phyloP scores from a whole-genome alignment of 148 eudicot genomes.

The Chenopodium berlandieri region DNA sequence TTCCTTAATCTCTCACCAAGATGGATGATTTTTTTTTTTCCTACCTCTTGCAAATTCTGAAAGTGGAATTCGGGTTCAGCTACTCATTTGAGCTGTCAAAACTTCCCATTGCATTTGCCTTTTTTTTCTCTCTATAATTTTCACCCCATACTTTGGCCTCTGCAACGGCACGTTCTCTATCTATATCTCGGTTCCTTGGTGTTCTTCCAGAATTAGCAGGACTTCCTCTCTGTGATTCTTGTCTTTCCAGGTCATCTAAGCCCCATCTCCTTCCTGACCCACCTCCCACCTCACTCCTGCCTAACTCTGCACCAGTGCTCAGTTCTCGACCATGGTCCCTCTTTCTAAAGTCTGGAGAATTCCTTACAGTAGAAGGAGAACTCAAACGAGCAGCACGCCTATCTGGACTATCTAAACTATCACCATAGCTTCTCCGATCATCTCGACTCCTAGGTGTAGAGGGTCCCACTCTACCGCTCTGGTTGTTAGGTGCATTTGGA shows the following conservation, averaged over 20 bases:
- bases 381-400: conserved; percentile 45
- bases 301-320: conserved; percentile 54
- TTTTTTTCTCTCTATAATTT: conserved; percentile 78
- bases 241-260: conserved; percentile 46
- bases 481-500: conserved; percentile 57
- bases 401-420: conserved; percentile 54
- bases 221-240: conserved; percentile 63
- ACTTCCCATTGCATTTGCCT: conserved; percentile 54
- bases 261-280: conserved; percentile 80
- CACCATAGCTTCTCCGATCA: conserved; percentile 48
- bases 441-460: conserved; percentile 61
- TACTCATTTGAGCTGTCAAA: conserved; percentile 67
- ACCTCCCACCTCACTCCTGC: conserved; percentile 55
- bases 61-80: conserved; percentile 1
- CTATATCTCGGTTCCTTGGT: conserved; percentile 67
- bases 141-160: conserved; percentile 99
- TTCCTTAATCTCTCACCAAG: conserved; percentile 11
- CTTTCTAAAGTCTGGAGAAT: conserved; percentile 70
- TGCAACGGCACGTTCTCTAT: conserved; percentile 89
- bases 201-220: conserved; percentile 71
- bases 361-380: conserved; percentile 64
- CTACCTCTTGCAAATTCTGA: background rate
- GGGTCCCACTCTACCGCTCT: conserved; percentile 48
- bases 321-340: conserved; percentile 51
- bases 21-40: conserved; percentile 1